Conservation (phyloP, 2,329 filamentous ascomycete species). For the Cladobotryum mycophilum region DNA sequence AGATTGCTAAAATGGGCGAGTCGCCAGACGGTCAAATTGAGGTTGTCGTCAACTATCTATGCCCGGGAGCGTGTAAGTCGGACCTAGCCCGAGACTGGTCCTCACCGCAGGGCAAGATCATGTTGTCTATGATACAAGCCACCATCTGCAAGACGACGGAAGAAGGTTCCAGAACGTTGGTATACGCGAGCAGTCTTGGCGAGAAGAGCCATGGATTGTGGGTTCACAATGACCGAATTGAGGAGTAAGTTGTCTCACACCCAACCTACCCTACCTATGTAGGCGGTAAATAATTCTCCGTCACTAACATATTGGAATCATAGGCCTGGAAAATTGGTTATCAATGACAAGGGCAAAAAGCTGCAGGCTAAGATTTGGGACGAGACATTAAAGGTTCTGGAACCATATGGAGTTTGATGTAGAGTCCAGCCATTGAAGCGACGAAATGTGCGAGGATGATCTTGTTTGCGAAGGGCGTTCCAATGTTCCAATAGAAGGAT, state of each 20-base stretch:
- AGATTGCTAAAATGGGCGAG: background rate
- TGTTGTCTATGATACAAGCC: background rate
- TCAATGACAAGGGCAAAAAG: background rate
- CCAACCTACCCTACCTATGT: too few relatives aligned
- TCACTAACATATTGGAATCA: background rate
- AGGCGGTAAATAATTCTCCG: background rate
- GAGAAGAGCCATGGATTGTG: constrained; percentile 1
- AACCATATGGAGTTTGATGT: background rate
- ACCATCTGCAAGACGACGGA: constrained; percentile 4
- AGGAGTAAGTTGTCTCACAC: background rate
- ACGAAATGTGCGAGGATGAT: too few relatives aligned
- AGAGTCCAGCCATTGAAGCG: background rate
- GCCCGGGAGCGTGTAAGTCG: constrained; percentile 2
- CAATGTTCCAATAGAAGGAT: too few relatives aligned
- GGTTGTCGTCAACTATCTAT: constrained; percentile 2
- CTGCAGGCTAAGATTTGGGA: constrained; percentile 3
- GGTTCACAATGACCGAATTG: constrained; percentile 1
- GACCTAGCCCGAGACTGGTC: background rate
- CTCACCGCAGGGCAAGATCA: background rate
- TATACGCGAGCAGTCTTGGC: background rate
- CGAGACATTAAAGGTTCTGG: background rate
- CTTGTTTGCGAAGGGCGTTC: background rate
- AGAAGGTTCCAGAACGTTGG: background rate
- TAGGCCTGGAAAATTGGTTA: constrained; percentile 1
- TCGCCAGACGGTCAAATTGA: background rate